These are phyloP conservation scores for Metschnikowia cerradonensis DNA, from an alignment of 805 yeast genomes.

Conservation along the genomic window DNA sequence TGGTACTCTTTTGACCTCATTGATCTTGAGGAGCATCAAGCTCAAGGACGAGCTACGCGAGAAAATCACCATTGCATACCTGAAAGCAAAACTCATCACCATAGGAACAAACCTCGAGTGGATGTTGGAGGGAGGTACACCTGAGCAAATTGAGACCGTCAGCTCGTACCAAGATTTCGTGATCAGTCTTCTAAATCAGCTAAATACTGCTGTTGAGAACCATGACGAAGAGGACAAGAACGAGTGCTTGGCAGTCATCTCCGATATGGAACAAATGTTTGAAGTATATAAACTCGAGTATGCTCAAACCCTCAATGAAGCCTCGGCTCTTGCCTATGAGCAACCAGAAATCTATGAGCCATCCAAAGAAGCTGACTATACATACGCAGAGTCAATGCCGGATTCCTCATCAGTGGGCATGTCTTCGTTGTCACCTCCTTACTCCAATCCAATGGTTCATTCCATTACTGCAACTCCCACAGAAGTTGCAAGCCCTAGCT, in stretches of 20 bases:
- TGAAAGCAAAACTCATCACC: slow-evolving; percentile 59
- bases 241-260: slow-evolving; percentile 64
- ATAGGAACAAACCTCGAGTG: slow-evolving; percentile 61
- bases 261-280: slow-evolving; percentile 72
- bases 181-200: slow-evolving; percentile 51
- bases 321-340: not conserved
- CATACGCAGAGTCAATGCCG: slow-evolving; percentile 26
- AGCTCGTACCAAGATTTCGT: slow-evolving; percentile 56
- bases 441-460: slow-evolving; percentile 35
- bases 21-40: slow-evolving; percentile 43
- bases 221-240: slow-evolving; percentile 56
- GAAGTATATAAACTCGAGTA: slow-evolving; percentile 44
- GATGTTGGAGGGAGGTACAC: slow-evolving; percentile 39
- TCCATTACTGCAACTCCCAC: slow-evolving; percentile 30
- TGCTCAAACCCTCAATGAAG: slow-evolving; percentile 19
- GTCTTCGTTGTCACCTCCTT: slow-evolving; percentile 18
- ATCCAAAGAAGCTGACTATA: slow-evolving; percentile 12
- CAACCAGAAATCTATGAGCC: not conserved
- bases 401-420: slow-evolving; percentile 22
- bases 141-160: slow-evolving; percentile 27
- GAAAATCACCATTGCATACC: slow-evolving; percentile 53
- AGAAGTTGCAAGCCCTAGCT: slow-evolving; percentile 3
- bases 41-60: slow-evolving; percentile 50
- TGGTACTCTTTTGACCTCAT: slow-evolving; percentile 46
- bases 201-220: slow-evolving; percentile 49